phyloP scores from a whole-genome alignment of 768 basidiomycete genomes.

The Krasilnikovozyma curviuscula region DNA sequence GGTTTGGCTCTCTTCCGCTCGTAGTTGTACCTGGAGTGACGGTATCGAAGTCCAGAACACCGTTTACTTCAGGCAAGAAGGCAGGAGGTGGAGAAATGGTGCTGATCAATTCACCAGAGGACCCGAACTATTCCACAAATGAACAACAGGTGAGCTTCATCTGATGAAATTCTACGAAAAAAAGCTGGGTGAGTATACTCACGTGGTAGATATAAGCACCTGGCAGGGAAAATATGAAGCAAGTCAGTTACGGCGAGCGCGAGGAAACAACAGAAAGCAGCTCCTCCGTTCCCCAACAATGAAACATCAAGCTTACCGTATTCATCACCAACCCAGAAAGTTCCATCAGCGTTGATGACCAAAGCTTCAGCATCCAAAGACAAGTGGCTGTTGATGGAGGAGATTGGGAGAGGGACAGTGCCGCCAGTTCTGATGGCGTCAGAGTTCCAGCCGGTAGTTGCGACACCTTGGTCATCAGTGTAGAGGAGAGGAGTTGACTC shows the following conservation, averaged over 20 bases:
- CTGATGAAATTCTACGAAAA: too few species aligned
- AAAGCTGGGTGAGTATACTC: too few species aligned
- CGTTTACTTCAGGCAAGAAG: slow-evolving; percentile 33
- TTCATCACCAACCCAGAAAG: slow-evolving; percentile 48
- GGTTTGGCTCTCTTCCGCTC: slow-evolving; percentile 40
- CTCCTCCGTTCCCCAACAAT: too few species aligned
- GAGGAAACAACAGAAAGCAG: neutral
- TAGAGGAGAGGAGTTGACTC: slow-evolving; percentile 34
- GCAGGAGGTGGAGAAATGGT: slow-evolving; percentile 43
- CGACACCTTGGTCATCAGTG: slow-evolving; percentile 28
- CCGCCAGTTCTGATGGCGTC: slow-evolving; percentile 27
- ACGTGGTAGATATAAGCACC: slow-evolving; percentile 42
- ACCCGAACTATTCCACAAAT: too few species aligned
- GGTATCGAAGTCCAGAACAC: slow-evolving; percentile 38
- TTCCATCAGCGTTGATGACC: slow-evolving; percentile 40
- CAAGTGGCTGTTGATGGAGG: slow-evolving; percentile 30
- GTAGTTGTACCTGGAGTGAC: slow-evolving; percentile 31
- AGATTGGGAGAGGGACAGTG: slow-evolving; percentile 33
- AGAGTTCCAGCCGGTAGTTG: slow-evolving; percentile 42
- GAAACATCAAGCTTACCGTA: too few species aligned
- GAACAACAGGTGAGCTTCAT: too few species aligned
- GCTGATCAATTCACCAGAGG: slow-evolving; percentile 34
- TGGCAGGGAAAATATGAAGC: neutral
- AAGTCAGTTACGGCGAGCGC: neutral
- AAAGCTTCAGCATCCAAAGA: slow-evolving; percentile 43